Base-by-base conservation (phyloP, 116 monocot species). In the Dioscorea cayenensis region DNA sequence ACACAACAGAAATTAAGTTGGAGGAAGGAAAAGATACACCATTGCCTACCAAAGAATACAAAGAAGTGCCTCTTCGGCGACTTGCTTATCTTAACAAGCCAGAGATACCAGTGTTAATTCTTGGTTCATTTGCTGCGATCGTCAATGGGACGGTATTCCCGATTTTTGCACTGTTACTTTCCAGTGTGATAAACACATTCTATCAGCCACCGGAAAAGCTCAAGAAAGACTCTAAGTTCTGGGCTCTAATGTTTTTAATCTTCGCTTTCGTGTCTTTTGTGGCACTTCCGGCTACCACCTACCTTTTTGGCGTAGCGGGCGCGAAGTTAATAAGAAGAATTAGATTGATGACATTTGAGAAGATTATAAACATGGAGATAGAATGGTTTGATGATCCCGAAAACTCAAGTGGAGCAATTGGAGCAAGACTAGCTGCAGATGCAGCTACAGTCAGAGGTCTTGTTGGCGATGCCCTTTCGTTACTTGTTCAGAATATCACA, bases 301-400 rank as follows among this genome's bases (percentile, higher is more conserved):
- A 85, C 69, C 80, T 87, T 59, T 94, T 94, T 76, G 79, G 72
- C 12, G 36, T 90, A 6, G 94, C 90, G 62, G 94, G 94, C 14
- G 76, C 70, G 21, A 78, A 79, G 66, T 73, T 94, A 49, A 89
- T 94, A 23, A 80, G 64, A 77, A 80, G 90, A 51, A 73, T 90
- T 43, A 80, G 94, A 59, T 61, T 75, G 20, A 81, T 83, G 85
- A 77, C 85, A 36, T 94, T 94, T 78, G 78, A 80, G 72, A 94
- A 80, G 67, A 82, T 84, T 60, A 67, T 90, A 12, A 71, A 87
- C 22, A 85, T 85, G 85, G 92, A 92, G 43, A 80, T 92, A 27
- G 84, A 63, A 28, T 92, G 92, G 92, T 92, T 92, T 75, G 92
- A 92, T 65, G 77, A 84, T 4, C 55, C 82, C 17, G 78, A 71